phyloP scores from a whole-genome alignment of 2,329 filamentous ascomycete genomes.

The Microsporum ferrugineum region DNA sequence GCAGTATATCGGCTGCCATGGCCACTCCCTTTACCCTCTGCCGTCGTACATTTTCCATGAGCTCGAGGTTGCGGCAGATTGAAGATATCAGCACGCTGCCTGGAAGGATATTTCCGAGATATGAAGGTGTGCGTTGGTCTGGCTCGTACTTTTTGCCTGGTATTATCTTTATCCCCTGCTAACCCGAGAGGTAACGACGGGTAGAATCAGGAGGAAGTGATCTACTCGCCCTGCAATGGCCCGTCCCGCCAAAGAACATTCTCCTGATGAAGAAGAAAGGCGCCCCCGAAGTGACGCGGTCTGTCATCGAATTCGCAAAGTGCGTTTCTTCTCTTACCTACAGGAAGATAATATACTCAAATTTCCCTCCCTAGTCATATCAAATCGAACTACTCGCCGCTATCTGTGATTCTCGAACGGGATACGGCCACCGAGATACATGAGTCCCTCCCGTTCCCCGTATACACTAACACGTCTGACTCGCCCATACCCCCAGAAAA shows the following conservation, averaged over 20 bases:
- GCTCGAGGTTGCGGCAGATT: conserved; percentile 32
- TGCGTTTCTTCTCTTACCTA: conserved; percentile 16
- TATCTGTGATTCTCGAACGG: conserved; percentile 74
- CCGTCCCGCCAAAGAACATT: conserved; percentile 55
- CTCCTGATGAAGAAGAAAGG: conserved; percentile 57
- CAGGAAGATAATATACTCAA: background rate
- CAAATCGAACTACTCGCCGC: conserved; percentile 63
- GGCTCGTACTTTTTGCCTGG: background rate
- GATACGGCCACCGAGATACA: conserved; percentile 63
- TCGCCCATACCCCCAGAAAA: conserved; percentile 55
- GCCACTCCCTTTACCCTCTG: background rate
- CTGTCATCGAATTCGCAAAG: conserved; percentile 48
- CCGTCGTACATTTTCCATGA: conserved; percentile 33
- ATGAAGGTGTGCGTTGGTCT: conserved; percentile 44
- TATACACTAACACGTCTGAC: conserved; percentile 44
- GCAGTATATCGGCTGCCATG: background rate
- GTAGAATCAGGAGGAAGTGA: conserved; percentile 48
- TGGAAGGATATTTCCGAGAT: conserved; percentile 49
- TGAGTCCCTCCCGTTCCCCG: conserved; percentile 57
- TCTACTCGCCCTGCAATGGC: conserved; percentile 56
- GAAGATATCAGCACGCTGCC: conserved; percentile 35
- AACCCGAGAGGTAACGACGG: conserved; percentile 3
- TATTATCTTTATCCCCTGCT: background rate
- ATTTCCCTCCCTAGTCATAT: conserved; percentile 50
- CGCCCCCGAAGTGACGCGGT: conserved; percentile 43